Evolutionary conservation across 192 early-diverging fungal species (phyloP).

Genomic region (Backusella sp.): DNA sequence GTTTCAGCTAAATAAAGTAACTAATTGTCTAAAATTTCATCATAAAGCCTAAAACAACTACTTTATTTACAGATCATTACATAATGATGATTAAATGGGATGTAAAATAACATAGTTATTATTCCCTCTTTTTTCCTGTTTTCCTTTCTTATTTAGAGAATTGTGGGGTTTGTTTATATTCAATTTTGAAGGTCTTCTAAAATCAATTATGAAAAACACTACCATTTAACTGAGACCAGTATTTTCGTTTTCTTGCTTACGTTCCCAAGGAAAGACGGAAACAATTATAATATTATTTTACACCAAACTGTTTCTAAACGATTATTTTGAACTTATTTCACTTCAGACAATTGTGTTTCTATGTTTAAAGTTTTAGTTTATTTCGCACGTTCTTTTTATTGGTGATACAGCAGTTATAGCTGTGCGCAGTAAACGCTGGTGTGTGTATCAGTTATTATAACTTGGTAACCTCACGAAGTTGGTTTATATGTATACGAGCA

Average conservation of each 20-base stretch:
- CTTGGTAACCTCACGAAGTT: conserved; percentile 6
- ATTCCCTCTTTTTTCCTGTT: background rate
- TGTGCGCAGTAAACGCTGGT: conserved; percentile 1
- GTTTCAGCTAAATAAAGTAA: background rate
- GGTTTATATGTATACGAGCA: background rate
- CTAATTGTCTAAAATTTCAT: background rate
- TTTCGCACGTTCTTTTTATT: conserved; percentile 1
- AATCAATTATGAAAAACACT: background rate
- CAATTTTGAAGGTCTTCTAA: background rate
- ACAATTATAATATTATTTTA: background rate
- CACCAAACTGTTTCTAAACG: background rate
- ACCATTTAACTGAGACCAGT: background rate
- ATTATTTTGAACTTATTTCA: background rate
- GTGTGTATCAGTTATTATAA: conserved; percentile 8
- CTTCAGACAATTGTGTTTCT: background rate
- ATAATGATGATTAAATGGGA: background rate
- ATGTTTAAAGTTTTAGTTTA: background rate
- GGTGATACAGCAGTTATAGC: background rate
- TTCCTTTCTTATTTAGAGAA: background rate
- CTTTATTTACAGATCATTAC: background rate
- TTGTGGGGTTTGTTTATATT: background rate
- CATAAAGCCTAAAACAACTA: background rate
- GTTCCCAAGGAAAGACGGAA: background rate
- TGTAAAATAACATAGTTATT: background rate
- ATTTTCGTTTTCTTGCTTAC: background rate